A percentile compares a stretch with the other conserved stretches of the same genome.
Evolutionary conservation across 768 basidiomycete species (phyloP).

Genomic region (Trametes elegans): DNA sequence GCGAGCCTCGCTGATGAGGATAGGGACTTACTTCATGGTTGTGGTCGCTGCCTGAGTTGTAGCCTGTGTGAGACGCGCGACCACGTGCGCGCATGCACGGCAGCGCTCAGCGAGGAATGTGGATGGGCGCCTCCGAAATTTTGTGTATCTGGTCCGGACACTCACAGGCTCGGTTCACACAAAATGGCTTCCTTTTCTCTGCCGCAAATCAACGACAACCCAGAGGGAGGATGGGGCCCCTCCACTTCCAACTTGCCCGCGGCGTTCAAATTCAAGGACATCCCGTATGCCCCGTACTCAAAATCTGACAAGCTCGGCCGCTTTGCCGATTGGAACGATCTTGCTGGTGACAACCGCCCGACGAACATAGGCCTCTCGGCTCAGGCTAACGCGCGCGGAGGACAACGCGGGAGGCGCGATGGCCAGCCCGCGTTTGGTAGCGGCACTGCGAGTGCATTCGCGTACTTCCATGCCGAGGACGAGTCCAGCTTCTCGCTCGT

Average conservation of each 20-base stretch:
- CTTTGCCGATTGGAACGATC: conserved; percentile 96
- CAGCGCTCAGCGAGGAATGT: neutral
- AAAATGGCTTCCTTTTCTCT: conserved; percentile 80
- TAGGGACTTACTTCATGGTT: conserved; percentile 66
- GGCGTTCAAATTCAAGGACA: conserved; percentile 97
- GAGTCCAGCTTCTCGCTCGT: conserved; percentile 96
- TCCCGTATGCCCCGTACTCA: conserved; percentile 97
- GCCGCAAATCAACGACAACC: conserved; percentile 87
- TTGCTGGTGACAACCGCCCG: conserved; percentile 62
- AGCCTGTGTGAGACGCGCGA: neutral
- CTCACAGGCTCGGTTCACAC: conserved; percentile 10
- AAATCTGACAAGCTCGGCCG: conserved; percentile 98
- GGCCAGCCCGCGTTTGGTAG: conserved; percentile 87
- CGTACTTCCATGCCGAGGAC: conserved; percentile 97
- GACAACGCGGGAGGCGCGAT: conserved; percentile 59
- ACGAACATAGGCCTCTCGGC: conserved; percentile 44
- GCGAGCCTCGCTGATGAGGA: accelerated
- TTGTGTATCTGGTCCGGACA: conserved; percentile 16
- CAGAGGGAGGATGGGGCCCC: conserved; percentile 91
- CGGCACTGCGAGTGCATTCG: conserved; percentile 86
- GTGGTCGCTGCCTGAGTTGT: conserved; percentile 2
- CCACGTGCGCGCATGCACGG: conserved; percentile 16
- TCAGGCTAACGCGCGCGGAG: conserved; percentile 47
- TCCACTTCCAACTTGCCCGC: conserved; percentile 82
- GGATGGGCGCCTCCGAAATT: conserved; percentile 16